Base-by-base conservation (phyloP, 1,284 basidiomycete genomes). In the Ceratobasidium sp. region DNA sequence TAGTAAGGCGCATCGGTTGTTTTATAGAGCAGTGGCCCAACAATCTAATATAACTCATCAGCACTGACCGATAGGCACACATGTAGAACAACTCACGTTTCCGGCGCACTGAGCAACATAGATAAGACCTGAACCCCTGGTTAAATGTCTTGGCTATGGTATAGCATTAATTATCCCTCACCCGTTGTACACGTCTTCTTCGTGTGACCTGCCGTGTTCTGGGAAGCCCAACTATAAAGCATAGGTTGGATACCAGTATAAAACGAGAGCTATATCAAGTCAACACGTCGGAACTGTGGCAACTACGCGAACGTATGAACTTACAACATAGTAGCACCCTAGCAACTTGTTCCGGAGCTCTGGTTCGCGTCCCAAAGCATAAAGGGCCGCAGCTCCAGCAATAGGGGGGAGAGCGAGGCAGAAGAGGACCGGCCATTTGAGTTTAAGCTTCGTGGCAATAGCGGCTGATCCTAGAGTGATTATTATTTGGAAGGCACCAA, bases 391-490 rank as follows among this genome's bases (percentile, higher is more conserved):
- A 7, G 78, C 77, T 49, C 79, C 79, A 9, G 75, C 80, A 44
- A 82, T 81, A 1, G 80, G 77, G 3, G 79, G 78, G 11, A 82
- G 73, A 19, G 76, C 75, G 14, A 80, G 73, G 29, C 72, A 75
- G 71, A 83, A 80, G 33, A 84, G 72, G 27, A 84, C 81, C 14
- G 82, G 82, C 77, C 79, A 83, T 69, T 83, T 80, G 33, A 83
- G 75, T 74, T 83, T 83, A 72, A 81, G 78, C 66, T 77, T 77
- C 71, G 80, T 82, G 25, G 81, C 80, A 39, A 83, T 73, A 49
- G 72, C 79, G 41, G 81, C 83, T 4, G 78, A 73, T 42, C 75
- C 49, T 23, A 83, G 73, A 47, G 80, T 79, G 30, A 79, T 50
- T 69, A 80, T 72, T 54, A 85, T 79, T 72, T 82, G 80, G 58